Base-by-base conservation (phyloP, 805 yeast species). In the Candida bentonensis region DNA sequence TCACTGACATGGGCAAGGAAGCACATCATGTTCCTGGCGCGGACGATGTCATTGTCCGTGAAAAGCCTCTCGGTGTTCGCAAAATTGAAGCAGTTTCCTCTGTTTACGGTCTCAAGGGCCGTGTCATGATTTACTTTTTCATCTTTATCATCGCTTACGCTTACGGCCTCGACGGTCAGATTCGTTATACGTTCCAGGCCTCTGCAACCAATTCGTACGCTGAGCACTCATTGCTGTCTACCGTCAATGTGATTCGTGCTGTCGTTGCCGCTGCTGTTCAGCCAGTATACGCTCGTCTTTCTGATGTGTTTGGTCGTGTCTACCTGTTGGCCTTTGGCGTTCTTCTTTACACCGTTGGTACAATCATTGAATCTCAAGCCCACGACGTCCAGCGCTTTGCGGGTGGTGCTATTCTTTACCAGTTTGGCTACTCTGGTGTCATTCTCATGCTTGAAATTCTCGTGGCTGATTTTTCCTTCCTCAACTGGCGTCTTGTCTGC, bases 191-290 rank as follows among this genome's bases (percentile, higher is more conserved):
- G 44, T 74, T 68, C 56, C 78, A 76, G 51, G 55, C 71, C 3
- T 68, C 67, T 48, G 86, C 84, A 15, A 70, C 82, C 5, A 58
- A 66, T 41, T 68, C 78, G 13, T 79, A 73, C 60, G 46, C 67
- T 22, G 52, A 58, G 13, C 82, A 79, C 54, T 72, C 84, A 4
- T 62, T 76, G 45, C 58, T 71, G 39, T 68, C 85, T 3, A 74
- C 85, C 2, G 70, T 80, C 46, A 68, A 72, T 48, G 79, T 76
- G 23, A 68, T 79, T 48, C 67, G 69, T 45, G 63, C 73, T 23
- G 82, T 79, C 33, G 69, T 76, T 42, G 81, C 75, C 41, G 82
- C 83, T 22, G 84, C 80, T 15, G 69, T 81, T 3, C 82, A 76
- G 54, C 77, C 81, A 2, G 67, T 74, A 3, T 76, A 68, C 49